Base-by-base conservation (phyloP, 108 stramenopile species). In the Conticribra guillardii region DNA sequence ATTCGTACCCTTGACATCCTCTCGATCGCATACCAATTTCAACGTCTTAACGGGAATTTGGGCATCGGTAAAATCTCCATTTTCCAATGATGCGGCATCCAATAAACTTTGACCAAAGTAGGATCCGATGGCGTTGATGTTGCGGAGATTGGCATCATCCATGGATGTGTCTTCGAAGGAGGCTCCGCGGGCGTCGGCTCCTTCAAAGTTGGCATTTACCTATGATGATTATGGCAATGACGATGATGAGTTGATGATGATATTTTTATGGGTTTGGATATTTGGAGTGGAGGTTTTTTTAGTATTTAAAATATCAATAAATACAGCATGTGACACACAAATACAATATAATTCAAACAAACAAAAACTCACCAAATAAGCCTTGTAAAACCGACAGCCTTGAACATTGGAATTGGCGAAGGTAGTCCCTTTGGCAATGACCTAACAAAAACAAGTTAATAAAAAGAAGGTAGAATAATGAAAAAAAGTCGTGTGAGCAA, bases 1-100 rank as follows among this genome's bases (percentile, higher is more conserved):
- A 74, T 98, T 97, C 37, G 87, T 94, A 5, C 95, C 97, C 67
- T 87, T 95, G 31, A 92, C 89, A 81, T 91, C 93, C 0, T 76
- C 76, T 28, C 93, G 62, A 27, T 87, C 80, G 66, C 93, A 94
- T 18, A 94, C 65, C 44, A 76, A 64, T 1, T 82, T 75, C 29
- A 88, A 30, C 2, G 81, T 85, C 66, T 94, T 94, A 31, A 62
- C 45, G 15, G 93, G 94, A 47, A 95, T 82, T 67, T 85, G 86
- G 29, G 91, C 91, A 76, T 92, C 91, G 2, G 94, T 87, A 75
- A 92, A 95, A 56, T 95, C 94, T 18, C 86, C 90, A 46, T 82
- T 82, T 62, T 89, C 88, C 49, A 90, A 48, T 0, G 73, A 52
- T 9, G 50, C 23, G 0, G 76, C 83, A 72, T 95, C 94, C 34